Conservation (phyloP, 306 rosid genomes). For the Medicago truncatula region MtrunA17r5.0-ANR NC_053044.1:47471001-47471500, state of each 20-base stretch:
- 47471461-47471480: not conserved
- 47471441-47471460: too few relatives aligned
- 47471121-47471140: slow-evolving; percentile 14
- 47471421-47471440: too few relatives aligned
- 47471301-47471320: not conserved
- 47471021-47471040: slow-evolving; percentile 69
- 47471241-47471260: not conserved
- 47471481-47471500: not conserved
- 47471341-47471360: not conserved
- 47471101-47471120: slow-evolving; percentile 27
- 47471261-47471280: not conserved
- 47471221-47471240: not conserved
- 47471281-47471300: not conserved
- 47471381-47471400: too few relatives aligned
- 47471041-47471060: slow-evolving; percentile 59
- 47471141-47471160: slow-evolving; percentile 15
- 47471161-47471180: slow-evolving; percentile 24
- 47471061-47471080: slow-evolving; percentile 86
- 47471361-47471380: not conserved
- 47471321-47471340: not conserved
- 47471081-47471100: slow-evolving; percentile 88
- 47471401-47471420: too few relatives aligned
- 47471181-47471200: not conserved
- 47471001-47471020: slow-evolving; percentile 91
- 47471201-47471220: not conserved